Evolutionary conservation across 2,329 filamentous ascomycete species (phyloP), one percentile per base, ranked within the genome.

Genomic region (Talaromyces sp.): DNA sequence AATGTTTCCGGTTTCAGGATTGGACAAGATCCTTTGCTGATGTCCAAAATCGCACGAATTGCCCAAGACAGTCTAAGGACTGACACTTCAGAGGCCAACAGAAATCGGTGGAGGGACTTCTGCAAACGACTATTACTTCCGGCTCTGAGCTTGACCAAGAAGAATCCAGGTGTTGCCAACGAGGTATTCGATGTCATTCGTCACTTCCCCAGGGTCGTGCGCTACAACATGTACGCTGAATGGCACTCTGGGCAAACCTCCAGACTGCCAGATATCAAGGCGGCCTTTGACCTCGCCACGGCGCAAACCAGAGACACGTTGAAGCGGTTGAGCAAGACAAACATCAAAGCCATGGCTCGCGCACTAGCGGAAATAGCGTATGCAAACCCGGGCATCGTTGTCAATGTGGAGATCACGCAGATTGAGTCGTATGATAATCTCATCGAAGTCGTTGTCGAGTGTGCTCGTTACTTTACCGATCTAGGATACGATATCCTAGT

Each of bases 361-460:
- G 86, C 88, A 41, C 82, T 99, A 31, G 92, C 93, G 9, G 97
- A 97, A 75, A 89, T 92, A n/a, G 92, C 92, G 27, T 90, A 91
- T 68, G 88, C 91, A 1, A 94, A 91, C 50, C 95, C 94, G 1
- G 93, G 93, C 27, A 84, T 96, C 60, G 92, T 97, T 26, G 96
- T 97, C 78, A 87, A 87, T 68, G 89, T 93, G 60, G 91, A 92
- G 7, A 85, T 99, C 61, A 88, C 88, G 63, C 92, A 97, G 73
- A 91, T 97, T 61, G 92, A 99, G 74, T 88, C 89, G 0, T 99
- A 99, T 72, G 90, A 89, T 71, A 99, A 97, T 70, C 83, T 99
- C 62, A 96, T 96, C 60, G 91, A 96, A 63, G 91, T 91, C 5
- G 91, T 99, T 63, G 92, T 97, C 14, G 92, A 97, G 71, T 97